These are phyloP conservation scores for Leucoagaricus sp. DNA, from an alignment of 1,284 basidiomycete species.

Conservation along the genomic window DNA sequence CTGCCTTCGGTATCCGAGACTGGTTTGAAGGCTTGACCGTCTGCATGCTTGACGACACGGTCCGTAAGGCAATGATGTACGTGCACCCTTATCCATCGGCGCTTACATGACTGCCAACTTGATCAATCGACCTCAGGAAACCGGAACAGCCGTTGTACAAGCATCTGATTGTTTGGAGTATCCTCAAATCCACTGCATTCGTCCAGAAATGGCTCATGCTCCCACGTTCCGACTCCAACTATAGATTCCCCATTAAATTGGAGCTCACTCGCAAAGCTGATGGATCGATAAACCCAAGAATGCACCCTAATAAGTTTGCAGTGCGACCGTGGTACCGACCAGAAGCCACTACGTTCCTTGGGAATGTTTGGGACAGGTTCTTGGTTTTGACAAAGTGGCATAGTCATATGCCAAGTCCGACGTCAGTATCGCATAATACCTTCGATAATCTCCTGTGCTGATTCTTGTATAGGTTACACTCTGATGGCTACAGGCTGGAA, in stretches of 20 bases:
- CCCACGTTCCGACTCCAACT: slow-evolving; percentile 30
- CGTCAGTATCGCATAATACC: slow-evolving; percentile 25
- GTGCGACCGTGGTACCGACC: slow-evolving; percentile 47
- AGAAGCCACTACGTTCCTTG: slow-evolving; percentile 27
- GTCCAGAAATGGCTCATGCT: slow-evolving; percentile 37
- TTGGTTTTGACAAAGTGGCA: slow-evolving; percentile 33
- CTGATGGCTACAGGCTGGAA: slow-evolving; percentile 42
- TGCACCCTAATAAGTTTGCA: slow-evolving; percentile 32
- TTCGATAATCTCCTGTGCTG: not conserved
- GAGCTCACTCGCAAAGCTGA: slow-evolving; percentile 21
- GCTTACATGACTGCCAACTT: not conserved
- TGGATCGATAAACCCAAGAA: slow-evolving; percentile 26
- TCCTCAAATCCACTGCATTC: slow-evolving; percentile 27
- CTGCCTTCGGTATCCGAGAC: slow-evolving; percentile 35
- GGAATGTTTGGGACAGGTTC: slow-evolving; percentile 27
- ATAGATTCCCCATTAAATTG: slow-evolving; percentile 21
- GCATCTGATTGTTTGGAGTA: slow-evolving; percentile 23
- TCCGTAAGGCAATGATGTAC: slow-evolving; percentile 46
- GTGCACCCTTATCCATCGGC: slow-evolving; percentile 16
- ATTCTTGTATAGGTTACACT: slow-evolving; percentile 28
- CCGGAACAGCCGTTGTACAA: slow-evolving; percentile 33
- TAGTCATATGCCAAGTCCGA: slow-evolving; percentile 36
- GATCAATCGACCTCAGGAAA: slow-evolving; percentile 27
- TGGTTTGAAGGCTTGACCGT: slow-evolving; percentile 32
- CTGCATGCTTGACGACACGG: slow-evolving; percentile 39